Conservation (phyloP, 306 rosid genomes). For the Quercus variabilis region DNA sequence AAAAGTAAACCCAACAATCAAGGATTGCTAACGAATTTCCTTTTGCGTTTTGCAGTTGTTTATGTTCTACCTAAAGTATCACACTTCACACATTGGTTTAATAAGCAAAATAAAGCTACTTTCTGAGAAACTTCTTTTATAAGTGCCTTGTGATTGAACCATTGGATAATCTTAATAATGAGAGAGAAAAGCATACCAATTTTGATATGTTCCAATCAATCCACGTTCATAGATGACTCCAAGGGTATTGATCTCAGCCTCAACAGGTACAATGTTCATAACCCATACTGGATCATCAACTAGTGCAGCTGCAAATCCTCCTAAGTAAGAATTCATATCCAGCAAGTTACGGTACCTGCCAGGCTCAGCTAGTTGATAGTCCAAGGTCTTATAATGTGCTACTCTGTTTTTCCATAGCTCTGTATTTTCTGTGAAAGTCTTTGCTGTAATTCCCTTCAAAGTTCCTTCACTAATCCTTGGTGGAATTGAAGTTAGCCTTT, state of each 20-base stretch:
- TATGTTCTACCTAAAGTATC: too few species aligned
- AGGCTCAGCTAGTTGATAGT: slow-evolving; percentile 57
- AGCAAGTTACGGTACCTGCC: slow-evolving; percentile 84
- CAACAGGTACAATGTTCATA: slow-evolving; percentile 86
- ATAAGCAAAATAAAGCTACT: background rate
- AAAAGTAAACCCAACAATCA: slow-evolving; percentile 9
- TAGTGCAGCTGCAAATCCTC: slow-evolving; percentile 90
- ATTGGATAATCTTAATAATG: background rate
- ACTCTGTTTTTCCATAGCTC: slow-evolving; percentile 78
- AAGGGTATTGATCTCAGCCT: slow-evolving; percentile 71
- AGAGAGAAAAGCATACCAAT: slow-evolving; percentile 47
- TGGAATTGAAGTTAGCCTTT: slow-evolving; percentile 66
- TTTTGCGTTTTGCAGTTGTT: too few species aligned
- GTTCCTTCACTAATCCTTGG: slow-evolving; percentile 78
- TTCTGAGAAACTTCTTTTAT: slow-evolving; percentile 2
- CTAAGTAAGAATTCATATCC: slow-evolving; percentile 83
- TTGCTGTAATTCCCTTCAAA: slow-evolving; percentile 54
- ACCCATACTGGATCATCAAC: slow-evolving; percentile 82
- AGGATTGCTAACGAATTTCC: background rate
- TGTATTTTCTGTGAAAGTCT: slow-evolving; percentile 50
- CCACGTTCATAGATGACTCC: slow-evolving; percentile 88
- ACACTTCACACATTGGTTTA: background rate
- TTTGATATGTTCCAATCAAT: slow-evolving; percentile 86
- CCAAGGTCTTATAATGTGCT: slow-evolving; percentile 53
- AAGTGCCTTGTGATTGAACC: background rate